These are phyloP conservation scores for Pleoardoris graminearum DNA, from an alignment of 2,329 filamentous ascomycete genomes.

Conservation along the genomic window DNA sequence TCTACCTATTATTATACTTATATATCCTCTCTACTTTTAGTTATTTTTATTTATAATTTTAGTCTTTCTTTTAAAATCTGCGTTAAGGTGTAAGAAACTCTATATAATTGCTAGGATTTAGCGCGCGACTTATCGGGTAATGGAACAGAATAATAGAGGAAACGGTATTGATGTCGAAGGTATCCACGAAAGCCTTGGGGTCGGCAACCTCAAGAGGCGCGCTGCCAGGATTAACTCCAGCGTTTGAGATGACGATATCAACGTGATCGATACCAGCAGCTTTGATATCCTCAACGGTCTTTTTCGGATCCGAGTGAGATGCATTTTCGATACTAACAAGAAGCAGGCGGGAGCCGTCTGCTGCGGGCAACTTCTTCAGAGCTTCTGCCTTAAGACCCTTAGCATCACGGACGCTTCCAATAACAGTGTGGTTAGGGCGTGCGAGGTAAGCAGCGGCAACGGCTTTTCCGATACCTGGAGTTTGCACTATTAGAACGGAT, in stretches of 20 bases:
- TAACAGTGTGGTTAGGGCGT: conserved; percentile 12
- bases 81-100: too few relatives aligned
- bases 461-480: conserved; percentile 19
- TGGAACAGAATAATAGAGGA: conserved; percentile 32
- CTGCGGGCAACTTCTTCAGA: conserved; percentile 10
- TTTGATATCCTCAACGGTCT: conserved; percentile 26
- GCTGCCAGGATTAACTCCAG: conserved; percentile 46
- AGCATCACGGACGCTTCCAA: conserved; percentile 11
- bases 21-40: too few relatives aligned
- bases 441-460: conserved; percentile 10
- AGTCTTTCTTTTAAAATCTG: too few relatives aligned
- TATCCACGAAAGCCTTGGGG: conserved; percentile 43
- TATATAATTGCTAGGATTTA: too few relatives aligned
- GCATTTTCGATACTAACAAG: conserved; percentile 11
- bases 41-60: too few relatives aligned
- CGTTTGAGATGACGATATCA: conserved; percentile 58
- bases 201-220: conserved; percentile 40
- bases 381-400: conserved; percentile 2
- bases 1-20: too few relatives aligned
- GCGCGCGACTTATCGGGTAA: too few relatives aligned
- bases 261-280: conserved; percentile 47
- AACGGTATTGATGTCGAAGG: conserved; percentile 49
- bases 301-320: conserved; percentile 2
- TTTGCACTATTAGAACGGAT: too few relatives aligned
- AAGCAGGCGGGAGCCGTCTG: conserved; percentile 10